phyloP scores from a whole-genome alignment of 2,329 filamentous ascomycete species.

The Alternaria consortialis region DNA sequence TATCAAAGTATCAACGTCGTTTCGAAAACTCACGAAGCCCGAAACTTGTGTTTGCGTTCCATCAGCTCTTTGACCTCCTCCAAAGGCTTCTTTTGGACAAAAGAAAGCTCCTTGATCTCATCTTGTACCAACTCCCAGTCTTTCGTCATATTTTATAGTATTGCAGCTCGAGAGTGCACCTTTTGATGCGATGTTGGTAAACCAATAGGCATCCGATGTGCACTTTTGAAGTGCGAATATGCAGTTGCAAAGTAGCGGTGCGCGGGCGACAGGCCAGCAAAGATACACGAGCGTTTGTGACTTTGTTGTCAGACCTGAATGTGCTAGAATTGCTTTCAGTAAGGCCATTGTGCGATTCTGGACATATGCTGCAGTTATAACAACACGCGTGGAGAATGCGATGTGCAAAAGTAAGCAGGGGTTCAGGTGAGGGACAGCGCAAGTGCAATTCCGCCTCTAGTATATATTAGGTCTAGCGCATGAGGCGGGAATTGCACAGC shows the following conservation, averaged over 20 bases:
- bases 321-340: neutral
- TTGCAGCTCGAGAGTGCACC: neutral
- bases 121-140: constrained; percentile 41
- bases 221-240: constrained; percentile 1
- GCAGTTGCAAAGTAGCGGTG: neutral
- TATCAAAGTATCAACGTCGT: neutral
- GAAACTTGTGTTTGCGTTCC: constrained; percentile 44
- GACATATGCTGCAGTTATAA: neutral
- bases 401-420: constrained; percentile 11
- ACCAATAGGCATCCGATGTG: neutral
- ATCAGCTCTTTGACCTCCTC: constrained; percentile 47
- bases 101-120: constrained; percentile 46
- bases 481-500: neutral
- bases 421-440: neutral
- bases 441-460: constrained; percentile 17
- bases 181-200: neutral
- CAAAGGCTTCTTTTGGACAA: constrained; percentile 44
- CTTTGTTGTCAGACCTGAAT: neutral
- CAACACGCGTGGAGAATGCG: neutral
- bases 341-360: neutral
- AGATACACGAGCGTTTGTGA: neutral
- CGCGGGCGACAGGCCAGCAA: neutral
- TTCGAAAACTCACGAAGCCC: constrained; percentile 43
- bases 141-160: constrained; percentile 40
- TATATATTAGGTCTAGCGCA: constrained; percentile 3